These are phyloP conservation scores for Arachnopeziza araneosa DNA, from an alignment of 2,329 filamentous ascomycete species.

Conservation along the genomic window DNA sequence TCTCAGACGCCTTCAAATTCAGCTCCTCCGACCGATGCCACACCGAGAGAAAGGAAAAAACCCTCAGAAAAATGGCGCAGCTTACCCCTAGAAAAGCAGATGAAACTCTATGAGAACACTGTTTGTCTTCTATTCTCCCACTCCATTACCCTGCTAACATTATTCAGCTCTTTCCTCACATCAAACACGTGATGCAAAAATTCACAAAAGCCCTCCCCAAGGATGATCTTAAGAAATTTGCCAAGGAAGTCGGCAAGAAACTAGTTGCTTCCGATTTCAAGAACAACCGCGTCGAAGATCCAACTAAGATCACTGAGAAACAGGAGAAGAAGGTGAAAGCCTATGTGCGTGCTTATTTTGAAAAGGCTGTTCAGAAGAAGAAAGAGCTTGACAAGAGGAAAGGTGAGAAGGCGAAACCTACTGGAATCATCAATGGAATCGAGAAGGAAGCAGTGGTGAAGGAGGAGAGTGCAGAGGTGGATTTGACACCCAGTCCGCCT, in stretches of 20 bases:
- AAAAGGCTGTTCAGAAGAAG: constrained; percentile 77
- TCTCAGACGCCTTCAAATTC: constrained; percentile 52
- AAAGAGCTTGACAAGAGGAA: constrained; percentile 60
- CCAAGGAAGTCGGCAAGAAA: constrained; percentile 73
- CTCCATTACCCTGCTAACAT: constrained; percentile 12
- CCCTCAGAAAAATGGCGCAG: constrained; percentile 68
- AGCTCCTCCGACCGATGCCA: constrained; percentile 48
- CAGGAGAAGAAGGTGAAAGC: constrained; percentile 78
- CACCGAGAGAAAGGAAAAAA: constrained; percentile 49
- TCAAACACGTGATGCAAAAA: constrained; percentile 81
- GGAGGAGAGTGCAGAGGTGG: constrained; percentile 27
- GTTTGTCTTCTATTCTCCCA: constrained; percentile 45
- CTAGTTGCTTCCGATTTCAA: constrained; percentile 90
- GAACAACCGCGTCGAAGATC: constrained; percentile 78
- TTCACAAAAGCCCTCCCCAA: constrained; percentile 83
- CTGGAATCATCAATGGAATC: constrained; percentile 18
- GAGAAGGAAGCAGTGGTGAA: constrained; percentile 29
- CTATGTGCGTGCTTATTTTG: constrained; percentile 79
- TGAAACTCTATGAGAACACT: constrained; percentile 91
- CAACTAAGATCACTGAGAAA: constrained; percentile 68
- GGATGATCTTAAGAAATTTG: constrained; percentile 62
- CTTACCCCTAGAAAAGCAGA: constrained; percentile 75
- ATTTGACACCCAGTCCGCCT: constrained; percentile 31
- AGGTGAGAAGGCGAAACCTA: constrained; percentile 33
- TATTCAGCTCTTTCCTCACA: constrained; percentile 69